These are phyloP conservation scores for Penicillium italicum DNA, from an alignment of 2,329 filamentous ascomycete genomes.

Conservation along the genomic window DNA sequence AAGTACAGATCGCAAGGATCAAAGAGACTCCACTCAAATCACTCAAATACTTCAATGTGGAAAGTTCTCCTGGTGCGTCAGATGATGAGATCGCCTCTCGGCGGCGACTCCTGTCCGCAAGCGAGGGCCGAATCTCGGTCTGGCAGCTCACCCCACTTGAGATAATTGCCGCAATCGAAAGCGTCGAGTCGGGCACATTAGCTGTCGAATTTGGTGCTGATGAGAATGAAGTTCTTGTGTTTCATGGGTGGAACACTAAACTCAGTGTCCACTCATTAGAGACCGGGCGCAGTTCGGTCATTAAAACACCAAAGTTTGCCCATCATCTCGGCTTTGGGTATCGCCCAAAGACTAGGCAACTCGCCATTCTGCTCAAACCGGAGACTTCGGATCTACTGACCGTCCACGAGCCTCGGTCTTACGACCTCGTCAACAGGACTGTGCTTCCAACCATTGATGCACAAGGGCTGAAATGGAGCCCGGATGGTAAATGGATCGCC, in stretches of 20 bases:
- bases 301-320: conserved; percentile 41
- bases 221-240: conserved; percentile 38
- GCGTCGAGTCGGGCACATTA: conserved; percentile 35
- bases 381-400: conserved; percentile 39
- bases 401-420: conserved; percentile 36
- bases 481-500: conserved; percentile 57
- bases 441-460: conserved; percentile 53
- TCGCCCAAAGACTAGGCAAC: conserved; percentile 38
- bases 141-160: conserved; percentile 38
- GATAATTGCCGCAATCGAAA: conserved; percentile 41
- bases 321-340: conserved; percentile 38
- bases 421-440: conserved; percentile 34
- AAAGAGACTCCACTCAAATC: conserved; percentile 33
- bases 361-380: conserved; percentile 41
- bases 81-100: conserved; percentile 17
- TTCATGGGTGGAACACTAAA: conserved; percentile 42
- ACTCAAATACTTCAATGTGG: conserved; percentile 28
- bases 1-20: conserved; percentile 31
- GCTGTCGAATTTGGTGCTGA: conserved; percentile 39
- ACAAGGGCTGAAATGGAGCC: conserved; percentile 57
- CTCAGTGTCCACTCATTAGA: conserved; percentile 36
- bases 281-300: conserved; percentile 35
- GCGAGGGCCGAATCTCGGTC: conserved; percentile 33
- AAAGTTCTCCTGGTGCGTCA: background rate
- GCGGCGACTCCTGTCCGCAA: conserved; percentile 35